Conservation (phyloP, 2,329 filamentous ascomycete species). For the Talaromyces sp. region DNA sequence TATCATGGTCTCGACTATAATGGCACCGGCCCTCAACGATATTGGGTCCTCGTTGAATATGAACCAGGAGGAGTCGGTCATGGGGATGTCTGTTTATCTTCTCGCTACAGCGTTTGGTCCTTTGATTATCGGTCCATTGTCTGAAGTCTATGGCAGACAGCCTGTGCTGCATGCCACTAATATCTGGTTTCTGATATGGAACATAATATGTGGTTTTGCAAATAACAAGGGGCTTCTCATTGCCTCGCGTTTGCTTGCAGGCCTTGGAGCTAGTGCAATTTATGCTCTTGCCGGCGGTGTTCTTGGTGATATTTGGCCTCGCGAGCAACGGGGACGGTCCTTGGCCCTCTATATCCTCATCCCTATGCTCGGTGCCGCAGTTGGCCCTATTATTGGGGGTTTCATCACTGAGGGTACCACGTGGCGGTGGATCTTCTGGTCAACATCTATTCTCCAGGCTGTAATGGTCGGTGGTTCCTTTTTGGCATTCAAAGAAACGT, state of each 20-base stretch:
- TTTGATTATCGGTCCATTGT: slow-evolving; percentile 40
- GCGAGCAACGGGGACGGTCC: slow-evolving; percentile 54
- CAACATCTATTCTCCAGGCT: slow-evolving; percentile 10
- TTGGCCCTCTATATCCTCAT: slow-evolving; percentile 56
- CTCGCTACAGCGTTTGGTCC: slow-evolving; percentile 43
- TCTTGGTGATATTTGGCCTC: slow-evolving; percentile 48
- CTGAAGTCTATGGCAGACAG: slow-evolving; percentile 46
- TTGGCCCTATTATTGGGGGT: slow-evolving; percentile 57
- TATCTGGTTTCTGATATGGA: slow-evolving; percentile 48
- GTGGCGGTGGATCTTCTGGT: slow-evolving; percentile 20
- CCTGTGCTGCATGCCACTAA: slow-evolving; percentile 44
- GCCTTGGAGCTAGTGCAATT: slow-evolving; percentile 54
- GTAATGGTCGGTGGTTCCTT: slow-evolving; percentile 15
- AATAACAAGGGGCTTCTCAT: slow-evolving; percentile 48
- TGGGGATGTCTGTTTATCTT: slow-evolving; percentile 45
- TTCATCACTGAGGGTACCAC: slow-evolving; percentile 48
- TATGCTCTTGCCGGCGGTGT: slow-evolving; percentile 40
- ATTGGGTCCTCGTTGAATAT: slow-evolving; percentile 49
- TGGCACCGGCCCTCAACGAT: slow-evolving; percentile 40
- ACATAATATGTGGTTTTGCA: slow-evolving; percentile 44
- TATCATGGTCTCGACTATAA: slow-evolving; percentile 54
- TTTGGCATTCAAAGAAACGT: slow-evolving; percentile 42
- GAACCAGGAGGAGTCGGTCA: slow-evolving; percentile 27
- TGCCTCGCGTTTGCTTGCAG: slow-evolving; percentile 47
- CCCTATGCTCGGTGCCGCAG: slow-evolving; percentile 28